Evolutionary conservation across 805 yeast genomes (phyloP), one percentile per base, ranked within the genome.

Genomic region (Scheffersomyces coipomensis): DNA sequence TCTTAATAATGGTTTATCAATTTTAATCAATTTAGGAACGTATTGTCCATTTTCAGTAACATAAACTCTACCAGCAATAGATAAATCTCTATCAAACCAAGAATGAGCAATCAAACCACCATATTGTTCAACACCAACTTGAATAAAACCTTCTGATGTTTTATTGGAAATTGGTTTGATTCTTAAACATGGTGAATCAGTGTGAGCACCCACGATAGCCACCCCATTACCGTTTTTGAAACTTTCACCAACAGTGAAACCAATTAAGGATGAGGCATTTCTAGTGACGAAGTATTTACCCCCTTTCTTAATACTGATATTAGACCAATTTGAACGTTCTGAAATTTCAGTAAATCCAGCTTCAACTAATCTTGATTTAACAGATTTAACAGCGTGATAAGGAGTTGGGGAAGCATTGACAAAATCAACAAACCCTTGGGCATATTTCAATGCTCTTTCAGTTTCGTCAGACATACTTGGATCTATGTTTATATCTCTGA

Each of bases 51-150:
- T 47, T n/a, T 54, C 57, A 29, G 66, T 72, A 13, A 87, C 84
- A 56, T 83, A 83, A 1, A 91, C 96, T 49, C 98, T 74, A 12
- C 99, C 99, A 7, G 97, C 98, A 43, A 89, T 68, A 27, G 91
- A 76, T 51, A 93, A 73, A 60, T 91, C 97, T 43, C 97, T 79
- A 61, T 91, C 99, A 56, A 93, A 91, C 97, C 98, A 91, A 4
- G 96, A 79, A 58, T 88, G 97, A 81, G 97, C 93, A 39, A 90
- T 81, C 36, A 96, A 93, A 25, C 98, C 98, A 40, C 99, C 98
- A 55, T 91, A 91, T 35, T 83, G 78, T 62, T 93, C 98, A 8
- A 93, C 95, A 27, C 96, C 98, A 15, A 93, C 80, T 60, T 90
- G 96, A 39, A 80, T 74, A 53, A 81, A 91, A 1, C 95, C 95